These are phyloP conservation scores for Lactifluus echinatus DNA, from an alignment of 768 basidiomycete genomes.

Conservation along the genomic window DNA sequence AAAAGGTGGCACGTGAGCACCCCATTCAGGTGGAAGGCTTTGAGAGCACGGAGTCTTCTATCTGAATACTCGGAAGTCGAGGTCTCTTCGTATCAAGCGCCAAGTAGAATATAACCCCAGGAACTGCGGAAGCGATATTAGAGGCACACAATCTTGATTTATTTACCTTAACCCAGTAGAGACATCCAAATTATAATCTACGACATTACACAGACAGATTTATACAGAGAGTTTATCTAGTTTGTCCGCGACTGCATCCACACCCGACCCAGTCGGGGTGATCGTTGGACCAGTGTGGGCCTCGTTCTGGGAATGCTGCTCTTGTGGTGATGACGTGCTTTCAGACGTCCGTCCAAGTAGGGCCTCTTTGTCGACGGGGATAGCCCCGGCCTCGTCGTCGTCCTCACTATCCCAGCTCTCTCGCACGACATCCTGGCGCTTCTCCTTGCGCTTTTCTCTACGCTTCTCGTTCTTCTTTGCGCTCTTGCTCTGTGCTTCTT, in stretches of 20 bases:
- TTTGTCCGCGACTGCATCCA: constrained; percentile 37
- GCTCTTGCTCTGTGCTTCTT: constrained; percentile 33
- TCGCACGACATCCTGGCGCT: constrained; percentile 49
- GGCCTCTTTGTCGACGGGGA: not conserved
- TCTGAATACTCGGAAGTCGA: constrained; percentile 1
- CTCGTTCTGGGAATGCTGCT: constrained; percentile 20
- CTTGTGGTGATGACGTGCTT: constrained; percentile 6
- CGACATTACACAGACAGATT: not conserved
- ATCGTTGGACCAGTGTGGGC: not conserved
- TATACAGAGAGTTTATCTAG: constrained; percentile 49
- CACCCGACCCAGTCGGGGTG: constrained; percentile 21
- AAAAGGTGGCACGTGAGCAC: not conserved
- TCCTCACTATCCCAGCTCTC: constrained; percentile 78
- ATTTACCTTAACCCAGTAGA: constrained; percentile 16
- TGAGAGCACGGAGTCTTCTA: constrained; percentile 7
- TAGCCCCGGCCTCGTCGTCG: constrained; percentile 31
- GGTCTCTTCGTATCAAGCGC: not conserved
- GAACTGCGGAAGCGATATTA: not conserved
- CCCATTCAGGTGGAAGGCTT: constrained; percentile 2
- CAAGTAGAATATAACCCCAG: not conserved
- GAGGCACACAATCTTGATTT: constrained; percentile 3
- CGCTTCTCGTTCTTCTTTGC: constrained; percentile 77
- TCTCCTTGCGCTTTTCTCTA: constrained; percentile 72
- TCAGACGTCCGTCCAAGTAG: not conserved
- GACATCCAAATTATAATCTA: constrained; percentile 14